phyloP scores from a whole-genome alignment of 768 basidiomycete genomes.

The Xerocomus brunneocitrinus region DNA sequence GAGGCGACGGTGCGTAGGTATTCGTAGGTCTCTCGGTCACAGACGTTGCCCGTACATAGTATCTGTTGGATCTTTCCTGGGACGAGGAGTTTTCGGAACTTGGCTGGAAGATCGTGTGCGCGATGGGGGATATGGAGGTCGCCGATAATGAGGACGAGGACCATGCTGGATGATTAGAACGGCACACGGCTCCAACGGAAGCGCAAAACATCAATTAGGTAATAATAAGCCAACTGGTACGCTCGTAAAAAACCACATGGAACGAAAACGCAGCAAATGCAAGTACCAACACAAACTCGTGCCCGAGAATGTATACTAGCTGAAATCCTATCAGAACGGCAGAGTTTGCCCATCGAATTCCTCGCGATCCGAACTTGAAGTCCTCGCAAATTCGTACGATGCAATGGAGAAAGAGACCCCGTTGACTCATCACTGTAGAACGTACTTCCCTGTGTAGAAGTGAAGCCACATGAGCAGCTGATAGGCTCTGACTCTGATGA shows the following conservation, averaged over 20 bases:
- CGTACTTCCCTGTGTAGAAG: slow-evolving; percentile 25
- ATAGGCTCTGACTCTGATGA: slow-evolving; percentile 8
- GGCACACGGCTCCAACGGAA: background rate
- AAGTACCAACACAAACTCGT: background rate
- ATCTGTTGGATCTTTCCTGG: slow-evolving; percentile 98
- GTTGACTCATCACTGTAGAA: slow-evolving; percentile 19
- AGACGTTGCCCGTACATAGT: slow-evolving; percentile 94
- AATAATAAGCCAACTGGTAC: slow-evolving; percentile 12
- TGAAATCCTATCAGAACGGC: slow-evolving; percentile 5
- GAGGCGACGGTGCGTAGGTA: slow-evolving; percentile 92
- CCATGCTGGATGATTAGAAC: slow-evolving; percentile 25
- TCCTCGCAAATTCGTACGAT: background rate
- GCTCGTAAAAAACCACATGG: background rate
- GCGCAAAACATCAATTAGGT: slow-evolving; percentile 16
- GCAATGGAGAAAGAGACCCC: background rate
- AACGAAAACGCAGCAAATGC: background rate
- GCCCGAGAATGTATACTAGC: background rate
- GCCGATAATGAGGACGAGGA: slow-evolving; percentile 95
- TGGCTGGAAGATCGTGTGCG: slow-evolving; percentile 84
- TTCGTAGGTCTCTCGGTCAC: slow-evolving; percentile 96
- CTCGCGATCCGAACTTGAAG: slow-evolving; percentile 7
- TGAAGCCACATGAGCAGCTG: slow-evolving; percentile 9
- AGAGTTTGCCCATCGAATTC: slow-evolving; percentile 1
- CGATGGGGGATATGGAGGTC: slow-evolving; percentile 96
- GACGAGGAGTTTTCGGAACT: slow-evolving; percentile 95